Base-by-base conservation (phyloP, 2,329 filamentous ascomycete genomes). In the Fusarium robinianum region DNA sequence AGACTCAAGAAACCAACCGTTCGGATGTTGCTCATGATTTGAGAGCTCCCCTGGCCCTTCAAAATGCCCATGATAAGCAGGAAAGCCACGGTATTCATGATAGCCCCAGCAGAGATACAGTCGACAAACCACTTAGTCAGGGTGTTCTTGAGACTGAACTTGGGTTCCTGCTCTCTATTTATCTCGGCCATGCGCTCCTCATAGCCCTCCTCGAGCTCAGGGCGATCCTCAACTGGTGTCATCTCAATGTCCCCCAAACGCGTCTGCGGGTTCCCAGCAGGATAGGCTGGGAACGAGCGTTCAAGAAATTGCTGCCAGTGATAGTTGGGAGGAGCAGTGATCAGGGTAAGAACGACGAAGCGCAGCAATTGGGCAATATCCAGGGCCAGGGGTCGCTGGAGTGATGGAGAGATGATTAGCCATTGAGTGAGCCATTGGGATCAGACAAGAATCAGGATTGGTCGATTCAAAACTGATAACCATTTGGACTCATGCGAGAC, bases 241-340 rank as follows among this genome's bases (percentile, higher is more conserved):
- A 66, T 61, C 48, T 69, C 65, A 3, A 63, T 44, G 17, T 66
- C 63, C 1, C 34, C 41, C 2, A 55, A 23, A 7, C 32, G 61
- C 19, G 50, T 55, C 6, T 34, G 35, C 15, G 38, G 48, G 3
- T 18, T 39, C 21, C 25, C 19, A 0, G 49, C n/a, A 8, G 57
- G 63, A 51, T 72, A 71, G 1, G 75, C 76, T 1, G 79, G 79
- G 41, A 80, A 79, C 8, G 63, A 70, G 15, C 69, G 67, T 62
- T 82, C 79, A 19, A 82, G 71, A 19, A 72, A 72, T 41, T 76
- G 72, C 54, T 83, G 78, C 79, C 80, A 83, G 41, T 77, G 64
- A 55, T 78, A 81, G 51, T 80, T 81, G 36, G 79, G 73, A 6
- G 80, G 80, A 2, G 78, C 72, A 5, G 75, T 75, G 27, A 82